These are phyloP conservation scores for Arabidopsis lyrata DNA, from an alignment of 441 rosid genomes.

Conservation along the genomic window DNA sequence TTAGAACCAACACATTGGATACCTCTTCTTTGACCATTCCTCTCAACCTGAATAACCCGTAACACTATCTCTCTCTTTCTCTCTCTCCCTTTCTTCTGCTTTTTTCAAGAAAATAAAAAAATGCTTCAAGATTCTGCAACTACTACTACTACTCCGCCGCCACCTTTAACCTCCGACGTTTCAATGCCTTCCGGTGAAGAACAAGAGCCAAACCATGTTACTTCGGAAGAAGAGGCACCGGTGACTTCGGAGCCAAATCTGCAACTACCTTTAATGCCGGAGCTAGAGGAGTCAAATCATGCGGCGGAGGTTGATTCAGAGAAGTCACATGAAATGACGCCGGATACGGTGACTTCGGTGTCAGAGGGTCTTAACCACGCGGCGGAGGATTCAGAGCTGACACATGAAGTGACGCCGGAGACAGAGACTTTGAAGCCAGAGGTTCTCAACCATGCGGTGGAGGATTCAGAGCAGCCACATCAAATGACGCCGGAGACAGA, in stretches of 20 bases:
- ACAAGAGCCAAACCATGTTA: constrained; percentile 4
- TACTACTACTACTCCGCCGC: constrained; percentile 32
- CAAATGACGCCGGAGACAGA: background rate
- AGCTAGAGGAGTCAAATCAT: background rate
- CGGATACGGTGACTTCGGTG: background rate
- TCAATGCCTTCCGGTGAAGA: constrained; percentile 20
- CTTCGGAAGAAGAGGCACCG: background rate
- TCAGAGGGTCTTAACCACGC: background rate
- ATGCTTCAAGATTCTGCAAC: constrained; percentile 44
- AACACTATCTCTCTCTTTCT: background rate
- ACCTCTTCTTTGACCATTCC: constrained; percentile 40
- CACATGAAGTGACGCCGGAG: background rate
- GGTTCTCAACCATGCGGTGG: background rate
- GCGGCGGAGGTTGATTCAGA: background rate
- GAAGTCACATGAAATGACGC: background rate
- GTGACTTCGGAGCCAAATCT: background rate
- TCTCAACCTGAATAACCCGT: constrained; percentile 45
- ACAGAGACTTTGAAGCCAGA: background rate
- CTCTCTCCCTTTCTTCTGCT: constrained; percentile 26
- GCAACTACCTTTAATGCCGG: background rate
- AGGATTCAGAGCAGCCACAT: background rate
- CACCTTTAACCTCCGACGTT: constrained; percentile 25
- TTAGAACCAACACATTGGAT: constrained; percentile 39
- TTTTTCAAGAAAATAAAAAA: background rate
- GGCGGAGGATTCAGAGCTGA: background rate